These are phyloP conservation scores for Pseudotulostoma volvatum DNA, from an alignment of 495 filamentous ascomycete species.

Conservation along the genomic window DNA sequence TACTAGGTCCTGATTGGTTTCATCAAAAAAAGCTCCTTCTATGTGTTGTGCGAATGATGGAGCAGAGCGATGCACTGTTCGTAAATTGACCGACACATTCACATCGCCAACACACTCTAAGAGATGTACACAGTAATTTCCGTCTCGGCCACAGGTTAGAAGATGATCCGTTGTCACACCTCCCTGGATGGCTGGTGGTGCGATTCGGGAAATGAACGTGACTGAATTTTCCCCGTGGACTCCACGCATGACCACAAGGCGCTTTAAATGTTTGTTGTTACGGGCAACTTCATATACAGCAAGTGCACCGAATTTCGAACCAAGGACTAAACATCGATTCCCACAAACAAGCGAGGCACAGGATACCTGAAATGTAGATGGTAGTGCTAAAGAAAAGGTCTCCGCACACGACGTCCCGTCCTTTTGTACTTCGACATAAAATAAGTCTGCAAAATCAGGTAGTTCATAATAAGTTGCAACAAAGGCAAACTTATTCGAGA, in stretches of 20 bases:
- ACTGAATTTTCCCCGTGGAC: conserved; percentile 51
- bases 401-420: conserved; percentile 8
- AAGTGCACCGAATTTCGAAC: conserved; percentile 47
- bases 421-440: conserved; percentile 11
- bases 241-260: conserved; percentile 12
- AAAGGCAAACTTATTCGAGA: conserved; percentile 10
- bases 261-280: conserved; percentile 8
- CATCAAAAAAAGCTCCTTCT: conserved; percentile 46
- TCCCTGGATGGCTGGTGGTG: neutral
- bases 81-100: conserved; percentile 10
- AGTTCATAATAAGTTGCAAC: conserved; percentile 16
- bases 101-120: conserved; percentile 4
- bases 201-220: conserved; percentile 38
- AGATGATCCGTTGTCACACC: conserved; percentile 16
- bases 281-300: conserved; percentile 30
- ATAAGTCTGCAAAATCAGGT: conserved; percentile 17
- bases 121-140: conserved; percentile 44
- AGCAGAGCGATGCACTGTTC: conserved; percentile 34
- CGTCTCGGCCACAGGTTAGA: conserved; percentile 60
- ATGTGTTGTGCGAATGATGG: conserved; percentile 52
- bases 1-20: conserved; percentile 33
- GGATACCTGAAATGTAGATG: conserved; percentile 20
- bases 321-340: conserved; percentile 40
- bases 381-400: conserved; percentile 13
- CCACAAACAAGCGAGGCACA: conserved; percentile 22